Evolutionary conservation across 441 rosid genomes (phyloP).

Genomic region (Eruca vesicaria): DNA sequence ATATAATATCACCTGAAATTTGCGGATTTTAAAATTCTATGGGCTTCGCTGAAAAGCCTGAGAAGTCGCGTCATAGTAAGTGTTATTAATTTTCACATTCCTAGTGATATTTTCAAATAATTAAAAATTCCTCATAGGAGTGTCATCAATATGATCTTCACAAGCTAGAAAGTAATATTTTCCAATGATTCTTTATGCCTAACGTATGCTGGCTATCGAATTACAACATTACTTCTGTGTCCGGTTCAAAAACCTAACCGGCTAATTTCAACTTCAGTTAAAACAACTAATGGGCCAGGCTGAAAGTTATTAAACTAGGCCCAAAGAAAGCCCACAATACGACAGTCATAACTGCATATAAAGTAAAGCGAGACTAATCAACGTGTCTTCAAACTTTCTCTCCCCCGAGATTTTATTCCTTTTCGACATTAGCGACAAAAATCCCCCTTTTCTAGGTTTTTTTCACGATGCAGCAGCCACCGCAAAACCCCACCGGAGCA

Average conservation of each 20-base stretch:
- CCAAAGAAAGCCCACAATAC: neutral
- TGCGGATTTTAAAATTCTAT: too few relatives aligned
- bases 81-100: neutral
- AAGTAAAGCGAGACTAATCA: neutral
- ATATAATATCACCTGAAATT: too few relatives aligned
- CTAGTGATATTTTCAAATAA: neutral
- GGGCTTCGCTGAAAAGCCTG: too few relatives aligned
- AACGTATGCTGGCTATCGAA: too few relatives aligned
- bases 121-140: neutral
- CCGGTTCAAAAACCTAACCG: slow-evolving; percentile 11
- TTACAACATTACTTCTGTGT: neutral
- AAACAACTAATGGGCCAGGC: neutral
- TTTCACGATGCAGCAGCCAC: slow-evolving; percentile 73
- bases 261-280: neutral
- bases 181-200: neutral
- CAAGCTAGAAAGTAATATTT: neutral
- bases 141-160: neutral
- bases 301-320: neutral
- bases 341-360: neutral
- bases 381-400: neutral
- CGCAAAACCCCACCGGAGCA: slow-evolving; percentile 47
- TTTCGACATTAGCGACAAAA: slow-evolving; percentile 1
- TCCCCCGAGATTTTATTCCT: neutral
- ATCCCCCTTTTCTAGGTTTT: slow-evolving; percentile 17
- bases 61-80: neutral